Conservation (phyloP, 305 asterid genomes). For the Vinca major region DNA sequence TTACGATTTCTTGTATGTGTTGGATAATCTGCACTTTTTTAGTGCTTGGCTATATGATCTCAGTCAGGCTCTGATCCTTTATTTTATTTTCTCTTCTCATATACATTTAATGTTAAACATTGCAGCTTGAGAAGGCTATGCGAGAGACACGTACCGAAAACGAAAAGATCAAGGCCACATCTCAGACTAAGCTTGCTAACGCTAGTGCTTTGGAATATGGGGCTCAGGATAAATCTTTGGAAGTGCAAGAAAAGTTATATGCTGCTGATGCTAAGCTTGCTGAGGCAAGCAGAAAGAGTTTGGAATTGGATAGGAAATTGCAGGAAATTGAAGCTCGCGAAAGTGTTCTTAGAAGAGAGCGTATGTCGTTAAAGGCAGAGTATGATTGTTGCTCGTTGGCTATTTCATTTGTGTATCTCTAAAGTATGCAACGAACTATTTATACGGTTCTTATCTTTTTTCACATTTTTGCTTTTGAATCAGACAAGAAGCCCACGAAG, state of each 20-base stretch:
- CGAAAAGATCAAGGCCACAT: constrained; percentile 41
- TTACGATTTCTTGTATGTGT: not conserved
- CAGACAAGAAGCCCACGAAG: constrained; percentile 73
- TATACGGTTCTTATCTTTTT: not conserved
- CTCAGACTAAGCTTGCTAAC: constrained; percentile 56
- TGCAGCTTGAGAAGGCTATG: constrained; percentile 69
- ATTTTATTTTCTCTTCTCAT: not conserved
- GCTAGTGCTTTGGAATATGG: constrained; percentile 57
- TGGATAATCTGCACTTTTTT: not conserved
- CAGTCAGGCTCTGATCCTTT: not conserved
- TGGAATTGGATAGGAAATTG: constrained; percentile 68
- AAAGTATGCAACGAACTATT: not conserved
- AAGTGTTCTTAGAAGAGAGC: constrained; percentile 65
- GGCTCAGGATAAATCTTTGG: constrained; percentile 49
- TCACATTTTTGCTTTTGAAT: constrained; percentile 10
- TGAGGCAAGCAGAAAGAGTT: constrained; percentile 60
- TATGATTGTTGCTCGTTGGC: constrained; percentile 27
- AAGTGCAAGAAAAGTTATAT: constrained; percentile 56
- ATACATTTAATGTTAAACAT: not conserved
- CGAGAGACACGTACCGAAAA: constrained; percentile 40
- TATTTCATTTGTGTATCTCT: constrained; percentile 5
- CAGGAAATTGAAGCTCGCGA: constrained; percentile 74
- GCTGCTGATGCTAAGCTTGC: constrained; percentile 83
- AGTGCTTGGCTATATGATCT: too few relatives aligned
- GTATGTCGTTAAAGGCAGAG: constrained; percentile 63